Conservation (phyloP, 2,329 filamentous ascomycete genomes). For the Cladophialophora bantiana region DNA sequence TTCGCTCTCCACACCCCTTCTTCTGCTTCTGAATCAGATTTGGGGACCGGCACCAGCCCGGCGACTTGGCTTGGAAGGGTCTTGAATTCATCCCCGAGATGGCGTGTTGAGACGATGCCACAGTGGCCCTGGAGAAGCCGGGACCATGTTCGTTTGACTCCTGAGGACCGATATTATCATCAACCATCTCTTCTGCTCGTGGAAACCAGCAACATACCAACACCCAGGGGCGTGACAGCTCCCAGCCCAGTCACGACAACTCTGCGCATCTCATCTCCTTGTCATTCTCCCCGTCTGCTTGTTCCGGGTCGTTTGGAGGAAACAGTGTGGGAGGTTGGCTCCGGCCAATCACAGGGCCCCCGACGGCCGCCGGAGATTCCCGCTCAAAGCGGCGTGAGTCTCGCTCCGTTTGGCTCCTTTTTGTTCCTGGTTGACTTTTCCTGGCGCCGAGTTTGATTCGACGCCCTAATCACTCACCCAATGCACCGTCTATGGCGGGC, state of each 20-base stretch:
- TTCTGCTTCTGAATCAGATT: constrained; percentile 46
- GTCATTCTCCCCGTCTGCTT: background rate
- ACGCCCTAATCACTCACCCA: background rate
- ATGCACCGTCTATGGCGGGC: no score
- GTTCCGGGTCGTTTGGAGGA: background rate
- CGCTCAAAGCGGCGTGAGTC: constrained; percentile 5
- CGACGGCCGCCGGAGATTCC: background rate
- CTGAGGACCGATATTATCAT: constrained; percentile 45
- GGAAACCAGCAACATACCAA: constrained; percentile 59
- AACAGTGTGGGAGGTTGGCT: background rate
- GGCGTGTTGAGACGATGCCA: constrained; percentile 76
- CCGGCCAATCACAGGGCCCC: constrained; percentile 4
- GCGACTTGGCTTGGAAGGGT: constrained; percentile 84
- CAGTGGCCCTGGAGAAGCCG: constrained; percentile 80
- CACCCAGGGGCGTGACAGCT: constrained; percentile 81
- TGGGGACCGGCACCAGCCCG: constrained; percentile 74
- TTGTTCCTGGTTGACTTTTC: background rate
- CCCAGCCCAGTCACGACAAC: constrained; percentile 86
- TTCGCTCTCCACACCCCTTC: constrained; percentile 51
- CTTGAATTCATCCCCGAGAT: constrained; percentile 68
- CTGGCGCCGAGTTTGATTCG: constrained; percentile 3
- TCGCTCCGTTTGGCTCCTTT: background rate
- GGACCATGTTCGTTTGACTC: constrained; percentile 78
- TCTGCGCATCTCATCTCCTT: constrained; percentile 57
- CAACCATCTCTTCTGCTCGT: constrained; percentile 6